Evolutionary conservation across 768 basidiomycete genomes (phyloP).

Genomic region (Mycena chlorophos): DNA sequence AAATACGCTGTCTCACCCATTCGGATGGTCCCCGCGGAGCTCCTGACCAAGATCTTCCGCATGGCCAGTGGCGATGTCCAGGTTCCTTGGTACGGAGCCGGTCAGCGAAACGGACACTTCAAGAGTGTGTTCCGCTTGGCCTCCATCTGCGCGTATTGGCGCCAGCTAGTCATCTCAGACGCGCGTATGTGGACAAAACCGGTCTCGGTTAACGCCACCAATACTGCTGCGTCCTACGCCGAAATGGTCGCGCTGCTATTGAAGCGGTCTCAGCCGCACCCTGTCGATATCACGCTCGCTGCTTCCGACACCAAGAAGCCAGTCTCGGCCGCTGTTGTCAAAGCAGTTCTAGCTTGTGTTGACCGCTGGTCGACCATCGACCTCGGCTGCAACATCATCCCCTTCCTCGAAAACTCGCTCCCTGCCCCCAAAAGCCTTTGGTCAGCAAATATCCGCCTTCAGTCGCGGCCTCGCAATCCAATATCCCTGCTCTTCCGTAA

Average conservation of each 20-base stretch:
- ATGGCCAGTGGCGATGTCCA: background rate
- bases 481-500: background rate
- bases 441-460: too few relatives aligned
- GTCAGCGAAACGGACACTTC: background rate
- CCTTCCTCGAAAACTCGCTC: background rate
- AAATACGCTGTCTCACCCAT: background rate
- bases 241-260: background rate
- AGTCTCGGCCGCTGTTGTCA: background rate
- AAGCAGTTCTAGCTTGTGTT: background rate
- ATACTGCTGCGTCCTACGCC: background rate
- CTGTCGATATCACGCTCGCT: background rate
- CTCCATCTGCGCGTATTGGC: background rate
- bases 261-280: conserved; percentile 3
- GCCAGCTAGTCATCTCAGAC: background rate
- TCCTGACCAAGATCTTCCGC: background rate
- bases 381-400: background rate
- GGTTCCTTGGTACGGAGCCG: too few relatives aligned
- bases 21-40: background rate
- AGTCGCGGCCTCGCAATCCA: too few relatives aligned
- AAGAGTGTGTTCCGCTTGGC: background rate
- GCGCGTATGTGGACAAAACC: background rate
- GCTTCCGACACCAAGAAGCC: background rate
- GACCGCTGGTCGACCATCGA: background rate
- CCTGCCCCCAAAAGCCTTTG: too few relatives aligned
- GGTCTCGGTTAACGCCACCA: background rate